Conservation (phyloP, 495 filamentous ascomycete species). For the Sabuloglossum arenarium region DNA sequence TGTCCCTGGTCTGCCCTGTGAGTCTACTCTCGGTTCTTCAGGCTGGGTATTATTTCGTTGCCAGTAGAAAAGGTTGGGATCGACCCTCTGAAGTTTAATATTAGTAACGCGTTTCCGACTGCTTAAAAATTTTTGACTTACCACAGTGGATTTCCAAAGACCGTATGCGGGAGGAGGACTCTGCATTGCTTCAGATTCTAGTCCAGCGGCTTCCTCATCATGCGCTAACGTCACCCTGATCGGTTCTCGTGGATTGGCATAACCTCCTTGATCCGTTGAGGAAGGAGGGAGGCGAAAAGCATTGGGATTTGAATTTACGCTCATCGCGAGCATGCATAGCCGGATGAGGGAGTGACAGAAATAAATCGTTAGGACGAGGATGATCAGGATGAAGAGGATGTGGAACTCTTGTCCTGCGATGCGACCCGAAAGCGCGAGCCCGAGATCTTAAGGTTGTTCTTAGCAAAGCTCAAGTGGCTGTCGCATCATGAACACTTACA, state of each 20-base stretch:
- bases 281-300: conserved; percentile 19
- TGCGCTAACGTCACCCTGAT: conserved; percentile 38
- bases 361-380: conserved; percentile 49
- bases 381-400: conserved; percentile 53
- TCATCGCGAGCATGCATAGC: conserved; percentile 25
- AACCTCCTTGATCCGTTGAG: conserved; percentile 28
- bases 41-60: conserved; percentile 20
- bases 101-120: neutral
- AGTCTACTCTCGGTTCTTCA: neutral
- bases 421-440: conserved; percentile 38
- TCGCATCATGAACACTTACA: conserved; percentile 26
- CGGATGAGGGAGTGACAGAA: conserved; percentile 61
- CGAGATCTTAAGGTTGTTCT: conserved; percentile 33
- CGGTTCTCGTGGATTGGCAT: conserved; percentile 37
- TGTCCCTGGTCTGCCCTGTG: conserved; percentile 9
- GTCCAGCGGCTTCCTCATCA: conserved; percentile 35
- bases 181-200: neutral
- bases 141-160: conserved; percentile 61
- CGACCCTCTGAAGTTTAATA: conserved; percentile 31
- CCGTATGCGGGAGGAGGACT: conserved; percentile 71
- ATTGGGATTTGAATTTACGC: conserved; percentile 27
- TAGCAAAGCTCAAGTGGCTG: neutral
- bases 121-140: conserved; percentile 22
- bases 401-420: conserved; percentile 39
- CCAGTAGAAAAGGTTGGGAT: conserved; percentile 69